Base-by-base conservation (phyloP, 345 rosid species). In the Abelmoschus esculentus region DNA sequence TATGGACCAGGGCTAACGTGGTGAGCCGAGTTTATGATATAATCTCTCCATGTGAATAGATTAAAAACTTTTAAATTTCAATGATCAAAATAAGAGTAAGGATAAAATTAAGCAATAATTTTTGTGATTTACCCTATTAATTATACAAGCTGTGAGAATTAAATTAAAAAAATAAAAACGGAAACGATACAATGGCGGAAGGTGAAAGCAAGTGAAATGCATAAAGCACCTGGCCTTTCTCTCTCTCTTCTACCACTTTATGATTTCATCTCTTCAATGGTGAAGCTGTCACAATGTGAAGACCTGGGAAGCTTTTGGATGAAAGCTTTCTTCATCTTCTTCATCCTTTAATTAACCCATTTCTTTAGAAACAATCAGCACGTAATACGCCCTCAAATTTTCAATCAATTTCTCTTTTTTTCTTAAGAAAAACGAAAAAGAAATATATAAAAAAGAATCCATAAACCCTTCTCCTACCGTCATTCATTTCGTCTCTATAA, bases 391-490 rank as follows among this genome's bases (percentile, higher is more conserved):
- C 28, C 28, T 15, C 22, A n/a, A 22, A 12, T 11, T 19, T 5
- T 19, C 14, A 42, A 42, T 5, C 14, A 42, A 42, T 5, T 64
- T 22, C 6, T 44, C 53, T 0, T 63, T 26, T 26, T 36, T 40
- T 63, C 29, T 3, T 22, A 2, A 42, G 32, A 4, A 26, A 42
- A 56, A 22, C 14, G 12, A 54, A 54, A 7, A 54, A 18, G 1
- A 18, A 2, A 54, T 6, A 53, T 8, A 8, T 8, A 22, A 11
- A 59, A 31, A 60, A 2, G 1, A 22, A 44, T 15, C 67, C 34
- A 42, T 64, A 64, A 64, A 42, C 53, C 53, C 53, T 64, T 57
- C 67, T 57, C 67, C 34, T 64, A 3, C 15, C 53, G 1, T 42
- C 18, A 12, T 44, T 22, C 53, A 22, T 64, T 42, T 44, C 68